Evolutionary conservation across 805 yeast genomes (phyloP).

Genomic region (Suhomyces sp.): DNA sequence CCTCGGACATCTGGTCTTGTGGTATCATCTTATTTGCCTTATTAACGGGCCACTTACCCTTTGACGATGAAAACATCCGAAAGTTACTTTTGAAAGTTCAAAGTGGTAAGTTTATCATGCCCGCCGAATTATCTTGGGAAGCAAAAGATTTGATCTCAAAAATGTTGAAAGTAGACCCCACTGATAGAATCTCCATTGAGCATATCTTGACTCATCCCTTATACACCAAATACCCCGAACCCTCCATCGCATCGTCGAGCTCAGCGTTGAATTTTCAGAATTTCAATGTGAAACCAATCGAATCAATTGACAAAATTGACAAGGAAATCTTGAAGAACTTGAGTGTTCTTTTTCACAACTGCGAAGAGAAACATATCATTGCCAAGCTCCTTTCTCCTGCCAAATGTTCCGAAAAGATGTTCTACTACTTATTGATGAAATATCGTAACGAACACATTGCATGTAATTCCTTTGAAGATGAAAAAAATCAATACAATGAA

Average conservation of each 20-base stretch:
- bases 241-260: conserved; percentile 10
- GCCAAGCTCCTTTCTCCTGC: conserved; percentile 51
- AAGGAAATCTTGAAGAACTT: conserved; percentile 70
- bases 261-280: conserved; percentile 13
- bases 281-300: conserved; percentile 32
- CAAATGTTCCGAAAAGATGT: conserved; percentile 74
- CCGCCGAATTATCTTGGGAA: conserved; percentile 70
- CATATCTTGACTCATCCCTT: conserved; percentile 81
- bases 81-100: conserved; percentile 86
- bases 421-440: conserved; percentile 69
- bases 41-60: conserved; percentile 91
- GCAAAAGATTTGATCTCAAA: conserved; percentile 81
- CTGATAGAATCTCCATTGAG: conserved; percentile 70
- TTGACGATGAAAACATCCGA: conserved; percentile 94
- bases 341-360: conserved; percentile 80
- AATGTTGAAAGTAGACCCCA: conserved; percentile 84
- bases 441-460: conserved; percentile 65
- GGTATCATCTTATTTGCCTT: conserved; percentile 93
- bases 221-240: conserved; percentile 64
- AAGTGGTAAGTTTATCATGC: conserved; percentile 82
- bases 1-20: conserved; percentile 97
- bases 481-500: conserved; percentile 18
- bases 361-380: conserved; percentile 51
- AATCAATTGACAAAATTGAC: conserved; percentile 54
- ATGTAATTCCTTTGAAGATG: conserved; percentile 7